These are phyloP conservation scores for Capsicum chinense DNA, from an alignment of 257 asterid genomes.

Conservation along the genomic window DNA sequence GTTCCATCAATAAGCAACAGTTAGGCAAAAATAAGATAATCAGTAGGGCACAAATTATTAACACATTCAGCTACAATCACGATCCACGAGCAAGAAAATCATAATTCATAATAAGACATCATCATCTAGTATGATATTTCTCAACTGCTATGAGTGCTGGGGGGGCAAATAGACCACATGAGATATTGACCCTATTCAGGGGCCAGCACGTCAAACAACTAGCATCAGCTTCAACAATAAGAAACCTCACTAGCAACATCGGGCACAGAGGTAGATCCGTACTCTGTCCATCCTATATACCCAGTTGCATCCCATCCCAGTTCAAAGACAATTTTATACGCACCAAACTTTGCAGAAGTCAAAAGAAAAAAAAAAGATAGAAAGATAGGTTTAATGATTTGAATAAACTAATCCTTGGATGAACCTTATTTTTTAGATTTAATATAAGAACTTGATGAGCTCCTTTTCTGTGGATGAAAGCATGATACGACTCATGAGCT, in stretches of 20 bases:
- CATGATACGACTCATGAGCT: background rate
- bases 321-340: background rate
- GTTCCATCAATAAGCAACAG: too few species aligned
- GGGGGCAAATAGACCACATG: background rate
- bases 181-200: background rate
- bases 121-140: background rate
- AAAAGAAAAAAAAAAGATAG: background rate
- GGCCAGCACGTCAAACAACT: background rate
- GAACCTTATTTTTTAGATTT: background rate
- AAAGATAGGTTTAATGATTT: background rate
- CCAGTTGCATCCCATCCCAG: background rate
- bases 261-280: constrained; percentile 12
- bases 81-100: background rate
- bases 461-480: background rate
- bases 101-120: background rate
- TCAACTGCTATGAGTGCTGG: background rate
- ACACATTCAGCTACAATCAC: background rate
- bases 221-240: background rate
- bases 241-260: constrained; percentile 17
- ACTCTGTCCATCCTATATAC: background rate
- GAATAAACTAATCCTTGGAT: background rate
- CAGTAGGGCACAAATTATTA: too few species aligned
- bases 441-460: background rate
- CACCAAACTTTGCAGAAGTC: background rate
- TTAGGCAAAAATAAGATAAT: too few species aligned